A percentile compares a stretch with the other conserved stretches of the same genome.
phyloP scores from a whole-genome alignment of 2,329 filamentous ascomycete species.

The Arachnomyces sp. region DNA sequence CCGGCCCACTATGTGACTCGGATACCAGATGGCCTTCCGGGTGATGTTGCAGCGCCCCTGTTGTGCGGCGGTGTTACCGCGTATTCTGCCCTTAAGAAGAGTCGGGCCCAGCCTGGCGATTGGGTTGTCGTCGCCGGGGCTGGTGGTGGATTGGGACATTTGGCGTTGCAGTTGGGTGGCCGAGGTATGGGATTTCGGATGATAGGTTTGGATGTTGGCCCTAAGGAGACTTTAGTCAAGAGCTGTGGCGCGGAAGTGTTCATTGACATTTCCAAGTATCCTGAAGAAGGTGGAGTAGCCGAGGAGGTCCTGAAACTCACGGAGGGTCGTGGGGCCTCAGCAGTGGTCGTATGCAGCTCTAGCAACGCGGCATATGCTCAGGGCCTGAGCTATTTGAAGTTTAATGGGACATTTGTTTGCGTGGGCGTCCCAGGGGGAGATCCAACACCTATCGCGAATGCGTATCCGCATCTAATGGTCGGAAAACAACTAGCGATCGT shows the following conservation, averaged over 20 bases:
- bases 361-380: constrained; percentile 46
- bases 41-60: constrained; percentile 57
- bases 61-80: constrained; percentile 62
- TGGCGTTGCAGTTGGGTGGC: constrained; percentile 53
- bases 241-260: constrained; percentile 59
- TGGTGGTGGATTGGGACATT: constrained; percentile 58
- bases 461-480: constrained; percentile 37
- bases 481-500: constrained; percentile 39
- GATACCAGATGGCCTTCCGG: constrained; percentile 56
- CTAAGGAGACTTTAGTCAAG: constrained; percentile 52
- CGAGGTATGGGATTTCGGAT: constrained; percentile 57
- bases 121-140: constrained; percentile 55
- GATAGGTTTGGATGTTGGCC: constrained; percentile 58
- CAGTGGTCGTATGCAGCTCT: constrained; percentile 51
- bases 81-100: constrained; percentile 59
- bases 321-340: constrained; percentile 49
- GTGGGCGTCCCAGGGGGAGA: constrained; percentile 46
- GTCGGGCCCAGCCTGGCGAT: constrained; percentile 50
- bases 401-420: constrained; percentile 46
- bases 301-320: constrained; percentile 52
- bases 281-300: constrained; percentile 38
- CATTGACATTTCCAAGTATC: constrained; percentile 52
- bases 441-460: constrained; percentile 37
- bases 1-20: constrained; percentile 63
- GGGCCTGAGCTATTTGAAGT: constrained; percentile 40